A percentile compares a stretch with the other conserved stretches of the same genome.
These are phyloP conservation scores for Fusarium irregulare DNA, from an alignment of 2,329 filamentous ascomycete genomes.

Conservation along the genomic window DNA sequence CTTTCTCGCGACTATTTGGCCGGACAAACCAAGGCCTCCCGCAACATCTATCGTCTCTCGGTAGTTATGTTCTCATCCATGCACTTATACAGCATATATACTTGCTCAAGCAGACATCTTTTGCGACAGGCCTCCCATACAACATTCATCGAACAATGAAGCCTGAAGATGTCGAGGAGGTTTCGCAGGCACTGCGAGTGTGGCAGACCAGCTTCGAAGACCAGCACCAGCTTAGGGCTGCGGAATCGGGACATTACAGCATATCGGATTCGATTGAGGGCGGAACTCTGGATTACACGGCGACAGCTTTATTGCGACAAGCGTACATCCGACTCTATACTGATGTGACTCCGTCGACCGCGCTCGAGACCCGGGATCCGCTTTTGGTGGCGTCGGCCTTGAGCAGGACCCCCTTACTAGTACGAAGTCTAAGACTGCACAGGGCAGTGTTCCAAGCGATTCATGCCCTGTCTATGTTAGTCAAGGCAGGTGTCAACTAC, in stretches of 20 bases:
- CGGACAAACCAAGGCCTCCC: constrained; percentile 62
- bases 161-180: constrained; percentile 67
- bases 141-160: constrained; percentile 63
- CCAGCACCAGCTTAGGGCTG: constrained; percentile 62
- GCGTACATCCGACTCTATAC: constrained; percentile 75
- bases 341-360: constrained; percentile 70
- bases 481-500: constrained; percentile 72
- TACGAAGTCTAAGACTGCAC: constrained; percentile 69
- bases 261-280: constrained; percentile 64
- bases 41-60: constrained; percentile 67
- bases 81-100: constrained; percentile 79
- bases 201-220: constrained; percentile 71
- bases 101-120: constrained; percentile 71
- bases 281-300: constrained; percentile 74
- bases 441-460: constrained; percentile 75
- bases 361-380: constrained; percentile 73
- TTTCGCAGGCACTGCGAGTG: constrained; percentile 65
- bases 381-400: constrained; percentile 70
- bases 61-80: constrained; percentile 78
- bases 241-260: constrained; percentile 59
- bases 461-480: constrained; percentile 74
- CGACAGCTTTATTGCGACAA: constrained; percentile 68
- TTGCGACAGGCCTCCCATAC: constrained; percentile 61
- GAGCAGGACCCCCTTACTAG: constrained; percentile 66
- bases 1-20: constrained; percentile 66